Conservation (phyloP, 345 rosid genomes). For the Rhizophora apiculata region DNA sequence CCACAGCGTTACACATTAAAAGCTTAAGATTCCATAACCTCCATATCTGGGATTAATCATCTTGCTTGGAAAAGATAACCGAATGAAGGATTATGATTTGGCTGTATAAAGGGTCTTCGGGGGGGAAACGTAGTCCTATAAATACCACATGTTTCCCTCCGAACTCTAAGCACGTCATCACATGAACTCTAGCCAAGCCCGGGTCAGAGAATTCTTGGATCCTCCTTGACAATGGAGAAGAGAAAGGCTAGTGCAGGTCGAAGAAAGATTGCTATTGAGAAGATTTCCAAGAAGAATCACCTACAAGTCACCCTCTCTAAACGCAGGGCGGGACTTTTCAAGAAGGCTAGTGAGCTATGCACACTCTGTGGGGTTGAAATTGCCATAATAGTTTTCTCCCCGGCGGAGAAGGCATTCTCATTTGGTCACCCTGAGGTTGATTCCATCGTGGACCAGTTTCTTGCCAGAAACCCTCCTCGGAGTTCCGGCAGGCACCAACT, state of each 20-base stretch:
- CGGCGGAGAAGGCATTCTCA: slow-evolving; percentile 6
- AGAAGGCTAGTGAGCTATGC: slow-evolving; percentile 24
- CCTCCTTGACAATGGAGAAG: neutral
- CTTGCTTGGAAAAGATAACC: neutral
- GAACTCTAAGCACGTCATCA: neutral
- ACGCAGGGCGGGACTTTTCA: slow-evolving; percentile 15
- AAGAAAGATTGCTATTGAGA: slow-evolving; percentile 7
- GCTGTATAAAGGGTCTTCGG: neutral
- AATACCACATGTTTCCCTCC: neutral
- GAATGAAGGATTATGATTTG: neutral
- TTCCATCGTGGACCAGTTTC: slow-evolving; percentile 6
- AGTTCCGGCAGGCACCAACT: neutral
- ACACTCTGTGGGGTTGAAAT: slow-evolving; percentile 18
- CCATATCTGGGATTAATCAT: slow-evolving; percentile 5
- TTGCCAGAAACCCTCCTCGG: neutral
- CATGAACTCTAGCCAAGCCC: neutral
- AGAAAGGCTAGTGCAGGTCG: slow-evolving; percentile 12
- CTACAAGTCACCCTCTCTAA: slow-evolving; percentile 21
- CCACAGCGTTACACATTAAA: neutral
- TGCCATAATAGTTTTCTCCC: slow-evolving; percentile 14
- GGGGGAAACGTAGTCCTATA: neutral
- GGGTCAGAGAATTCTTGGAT: neutral
- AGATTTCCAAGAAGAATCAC: slow-evolving; percentile 11
- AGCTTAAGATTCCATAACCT: slow-evolving; percentile 15
- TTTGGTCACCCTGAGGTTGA: slow-evolving; percentile 17